phyloP scores from a whole-genome alignment of 768 basidiomycete species.

The Sporobolomyces pararoseus region DNA sequence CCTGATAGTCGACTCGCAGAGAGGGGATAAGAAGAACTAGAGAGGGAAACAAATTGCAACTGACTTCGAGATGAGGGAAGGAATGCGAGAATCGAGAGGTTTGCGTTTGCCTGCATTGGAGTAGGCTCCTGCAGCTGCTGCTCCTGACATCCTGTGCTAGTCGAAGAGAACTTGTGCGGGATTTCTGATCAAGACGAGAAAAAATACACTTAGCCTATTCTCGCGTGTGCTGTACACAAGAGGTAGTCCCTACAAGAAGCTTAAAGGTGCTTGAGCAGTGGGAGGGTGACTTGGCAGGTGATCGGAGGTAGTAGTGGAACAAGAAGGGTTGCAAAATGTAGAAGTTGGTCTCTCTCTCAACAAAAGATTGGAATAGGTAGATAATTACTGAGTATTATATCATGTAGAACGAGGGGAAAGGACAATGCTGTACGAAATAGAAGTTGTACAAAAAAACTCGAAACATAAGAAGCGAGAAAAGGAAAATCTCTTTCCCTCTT shows the following conservation, averaged over 20 bases:
- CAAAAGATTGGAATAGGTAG: no score
- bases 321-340: no score
- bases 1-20: background rate
- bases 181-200: background rate
- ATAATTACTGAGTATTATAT: no score
- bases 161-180: background rate
- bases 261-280: no score
- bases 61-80: conserved; percentile 37
- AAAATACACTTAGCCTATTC: no score
- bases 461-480: background rate
- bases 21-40: background rate
- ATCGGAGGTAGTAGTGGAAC: no score
- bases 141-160: conserved; percentile 7
- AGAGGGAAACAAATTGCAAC: background rate
- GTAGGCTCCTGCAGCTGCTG: conserved; percentile 22
- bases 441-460: background rate
- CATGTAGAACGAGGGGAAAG: background rate
- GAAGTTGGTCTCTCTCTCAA: no score
- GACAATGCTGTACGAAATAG: background rate
- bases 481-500: background rate
- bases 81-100: conserved; percentile 35
- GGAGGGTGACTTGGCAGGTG: no score
- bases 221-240: no score
- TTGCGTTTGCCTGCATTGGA: conserved; percentile 24
- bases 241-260: no score